Evolutionary conservation across 164 flowering plant genomes (phyloP).

Genomic region (Platanus orientalis): DNA sequence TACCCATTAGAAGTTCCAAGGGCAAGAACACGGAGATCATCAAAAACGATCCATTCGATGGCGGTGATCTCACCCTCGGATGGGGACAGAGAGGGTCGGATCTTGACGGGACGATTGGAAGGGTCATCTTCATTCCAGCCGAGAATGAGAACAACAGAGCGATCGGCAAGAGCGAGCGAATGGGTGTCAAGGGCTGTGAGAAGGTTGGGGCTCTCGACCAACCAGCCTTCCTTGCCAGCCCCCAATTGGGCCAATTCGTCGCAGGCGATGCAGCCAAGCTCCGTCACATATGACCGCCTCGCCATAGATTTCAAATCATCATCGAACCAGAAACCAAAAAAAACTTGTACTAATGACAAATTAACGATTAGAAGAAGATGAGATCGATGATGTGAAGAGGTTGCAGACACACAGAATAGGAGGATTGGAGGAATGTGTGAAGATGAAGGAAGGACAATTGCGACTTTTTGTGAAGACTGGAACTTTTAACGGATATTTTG

Average conservation of each 20-base stretch:
- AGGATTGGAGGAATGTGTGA: too few species aligned
- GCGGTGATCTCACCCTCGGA: slow-evolving; percentile 68
- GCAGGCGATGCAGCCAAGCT: slow-evolving; percentile 74
- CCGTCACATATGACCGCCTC: slow-evolving; percentile 47
- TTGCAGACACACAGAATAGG: too few species aligned
- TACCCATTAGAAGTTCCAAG: slow-evolving; percentile 82
- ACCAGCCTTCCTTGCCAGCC: slow-evolving; percentile 91
- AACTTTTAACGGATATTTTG: too few species aligned
- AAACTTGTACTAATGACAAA: too few species aligned
- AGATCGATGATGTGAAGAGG: too few species aligned
- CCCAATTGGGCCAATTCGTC: slow-evolving; percentile 61
- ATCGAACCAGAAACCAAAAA: not conserved
- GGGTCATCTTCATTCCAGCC: slow-evolving; percentile 40
- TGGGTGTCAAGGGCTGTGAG: slow-evolving; percentile 63
- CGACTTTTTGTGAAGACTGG: too few species aligned
- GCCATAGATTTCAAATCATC: slow-evolving; percentile 29
- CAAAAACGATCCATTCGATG: slow-evolving; percentile 76
- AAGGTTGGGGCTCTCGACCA: slow-evolving; percentile 49
- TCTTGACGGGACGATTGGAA: slow-evolving; percentile 36
- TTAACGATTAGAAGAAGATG: too few species aligned
- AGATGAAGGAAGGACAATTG: too few species aligned
- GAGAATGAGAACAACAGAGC: slow-evolving; percentile 45
- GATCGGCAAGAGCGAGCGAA: slow-evolving; percentile 64
- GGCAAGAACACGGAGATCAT: slow-evolving; percentile 59
- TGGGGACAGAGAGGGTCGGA: slow-evolving; percentile 67